Evolutionary conservation across 2,329 filamentous ascomycete species (phyloP), one percentile per base, ranked within the genome.

Genomic region (Fonsecaea monophora): DNA sequence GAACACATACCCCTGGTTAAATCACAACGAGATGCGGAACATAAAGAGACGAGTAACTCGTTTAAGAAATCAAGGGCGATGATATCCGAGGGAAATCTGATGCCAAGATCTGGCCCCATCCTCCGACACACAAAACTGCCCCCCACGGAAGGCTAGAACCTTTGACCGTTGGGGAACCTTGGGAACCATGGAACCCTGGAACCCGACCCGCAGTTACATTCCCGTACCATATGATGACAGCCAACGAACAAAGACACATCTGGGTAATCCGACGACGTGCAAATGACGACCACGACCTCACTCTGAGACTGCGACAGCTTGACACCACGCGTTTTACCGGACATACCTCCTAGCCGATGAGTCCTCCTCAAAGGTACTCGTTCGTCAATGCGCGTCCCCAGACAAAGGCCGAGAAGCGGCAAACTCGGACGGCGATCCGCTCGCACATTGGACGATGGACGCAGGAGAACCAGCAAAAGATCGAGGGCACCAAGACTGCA

Each of bases 381-480:
- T 62, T 62, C 60, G 60, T 62, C 42, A 62, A 62, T 37, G 60
- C 60, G 25, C 60, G 53, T n/a, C 60, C 60, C 25, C 50, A 62
- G 32, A 62, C 60, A n/a, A 62, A 62, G 53, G 60, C 60, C 18
- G 60, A 62, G 32, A 62, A 62, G 40, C 60, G 50, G 30, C 35
- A 62, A 38, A 56, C 60, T 35, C 60, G 60, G 5, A 56, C 53
- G 25, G 60, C 60, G 18, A 62, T 62, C 53, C 60, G 60, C 10
- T 62, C 60, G 38, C 60, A 62, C 60, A 62, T 62, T 37, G 60
- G 60, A 48, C 37, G 53, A 62, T 62, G 60, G 60, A 62, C 60
- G 4, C 60, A 62, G 53, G 60, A 62, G 18, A 62, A 55, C 13
- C 60, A 62, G 60, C 60, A 62, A 37, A 55, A 56, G 54, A 21